Evolutionary conservation across 2,329 filamentous ascomycete species (phyloP), one percentile per base, ranked within the genome.

Genomic region (Aspergillus transmontanensis): DNA sequence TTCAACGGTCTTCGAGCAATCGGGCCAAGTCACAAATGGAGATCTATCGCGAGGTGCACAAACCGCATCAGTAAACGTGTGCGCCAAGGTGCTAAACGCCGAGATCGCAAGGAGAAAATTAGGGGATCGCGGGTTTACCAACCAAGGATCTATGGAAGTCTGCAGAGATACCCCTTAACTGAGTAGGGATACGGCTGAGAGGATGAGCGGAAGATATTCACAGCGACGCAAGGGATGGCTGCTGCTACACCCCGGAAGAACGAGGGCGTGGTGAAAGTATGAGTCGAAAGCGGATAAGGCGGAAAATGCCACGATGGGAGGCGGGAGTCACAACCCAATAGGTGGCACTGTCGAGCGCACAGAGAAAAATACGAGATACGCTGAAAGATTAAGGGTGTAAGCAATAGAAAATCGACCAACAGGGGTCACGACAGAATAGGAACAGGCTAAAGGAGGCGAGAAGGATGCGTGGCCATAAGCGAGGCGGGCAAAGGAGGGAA

Each of bases 381-480:
- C 64, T 69, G 62, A 53, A 57, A 59, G 61, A 51, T n/a, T 60
- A 28, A 14, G 41, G 56, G 57, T 59, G 65, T 69, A 60, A 70
- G 67, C 53, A 61, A 61, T 56, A 43, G 28, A 58, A 51, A 34
- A 45, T 58, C 23, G 46, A 59, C 41, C 14, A 62, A 43, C n/a
- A 43, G 14, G 57, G 23, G 19, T 57, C 53, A 62, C 43, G 23
- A 56, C 30, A 57, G 34, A 43, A 36, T 12, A 45, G 41, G 30
- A 63, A 46, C 30, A 32, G 21, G 11, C 53, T 51, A 64, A 58
- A 63, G 57, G 54, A 58, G 59, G 34, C 43, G 53, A 54, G 60
- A 57, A 61, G 61, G 64, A 66, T 62, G 65, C 60, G 66, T 64
- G 64, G 59, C 65, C 65, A 69, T 69, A 68, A 70, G 68, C 68